Evolutionary conservation across 805 yeast species (phyloP), one percentile per base, ranked within the genome.

Genomic region (Isabelozyma rhagii): DNA sequence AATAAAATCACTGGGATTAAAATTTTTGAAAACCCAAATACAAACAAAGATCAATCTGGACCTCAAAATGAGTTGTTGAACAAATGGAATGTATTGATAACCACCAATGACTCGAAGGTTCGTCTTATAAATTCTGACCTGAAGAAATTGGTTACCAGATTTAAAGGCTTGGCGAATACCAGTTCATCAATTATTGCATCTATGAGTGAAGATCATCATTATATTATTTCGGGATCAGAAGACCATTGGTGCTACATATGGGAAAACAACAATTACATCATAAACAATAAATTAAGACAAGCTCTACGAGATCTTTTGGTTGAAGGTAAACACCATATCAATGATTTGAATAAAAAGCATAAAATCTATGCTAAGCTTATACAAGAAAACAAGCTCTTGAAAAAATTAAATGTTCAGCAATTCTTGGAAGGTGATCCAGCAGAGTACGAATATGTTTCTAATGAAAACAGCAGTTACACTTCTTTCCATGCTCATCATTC

Each of bases 171-270:
- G 48, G 78, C 81, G 34, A 90, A 89, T 64, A 79, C 78, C 47
- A 80, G 84, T 43, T 81, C 93, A 5, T 90, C 89, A 41, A 86
- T 88, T 46, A 74, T 75, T 10, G 97, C 97, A 0, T 67, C 80
- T 0, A 60, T 80, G 2, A 80, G 84, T 21, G 89, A 82, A 46
- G 83, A 83, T 56, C 68, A 74, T 47, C 60, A 68, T 10, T 81
- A 80, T 59, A 77, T 91, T 5, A 77, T 91, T 8, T 76, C 87
- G 7, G 96, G 96, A 0, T 87, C 96, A 10, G 97, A 92, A 62
- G 94, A 92, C 67, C 89, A 88, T 56, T 83, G 91, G 83, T 81
- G 88, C 11, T 92, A 91, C 60, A 69, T 89, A 10, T 93, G 98
- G 98, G 77, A 79, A 48, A 65, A 74, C 55, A 68, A 73, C 53